Evolutionary conservation across 768 basidiomycete species (phyloP), one percentile per base, ranked within the genome.

Genomic region (Thelephora ganbajun): DNA sequence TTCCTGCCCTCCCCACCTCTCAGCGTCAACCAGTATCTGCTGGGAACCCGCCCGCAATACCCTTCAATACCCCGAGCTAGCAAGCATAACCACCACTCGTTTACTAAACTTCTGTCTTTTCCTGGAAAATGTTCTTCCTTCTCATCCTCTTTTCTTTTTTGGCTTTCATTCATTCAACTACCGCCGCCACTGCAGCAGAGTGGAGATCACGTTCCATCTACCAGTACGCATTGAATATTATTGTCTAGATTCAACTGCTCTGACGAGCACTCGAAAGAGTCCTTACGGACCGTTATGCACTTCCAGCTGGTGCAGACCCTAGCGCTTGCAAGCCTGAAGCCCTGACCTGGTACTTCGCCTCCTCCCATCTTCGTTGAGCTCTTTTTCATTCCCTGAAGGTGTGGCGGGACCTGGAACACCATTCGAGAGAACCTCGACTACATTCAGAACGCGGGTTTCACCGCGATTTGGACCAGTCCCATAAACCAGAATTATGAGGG

Each of bases 351-450:
- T 91, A 22, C 22, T 16, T 22, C 9, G 16, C 22, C 9, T 41
- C 39, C 14, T 41, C 39, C 14, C 4, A 4, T 41, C 26, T 9
- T 30, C 18, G 22, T 22, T 41, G 12, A 5, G 4, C 22, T 41
- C 39, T 2, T 14, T 11, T 22, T 14, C 6, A 7, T 41, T 14
- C 39, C 12, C 39, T 14, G 18, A 2, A 41, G 39, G 39, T 41
- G 87, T 51, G 88, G 88, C n/a, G 86, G 88, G 5, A 86, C 79
- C n/a, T 90, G 85, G 83, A 77, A 74, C 46, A 69, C 76, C 7
- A 74, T 90, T 53, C 74, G 69, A 49, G 67, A 76, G 52, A 82
- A 87, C 59, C 69, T 91, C n/a, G 86, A 90, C 59, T 93, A 91
- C 57, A 80, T 93, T 44, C 78, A 87, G 54, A 62, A 79, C 50